These are phyloP conservation scores for Septoria petroselini DNA, from an alignment of 2,329 filamentous ascomycete species.

Conservation along the genomic window DNA sequence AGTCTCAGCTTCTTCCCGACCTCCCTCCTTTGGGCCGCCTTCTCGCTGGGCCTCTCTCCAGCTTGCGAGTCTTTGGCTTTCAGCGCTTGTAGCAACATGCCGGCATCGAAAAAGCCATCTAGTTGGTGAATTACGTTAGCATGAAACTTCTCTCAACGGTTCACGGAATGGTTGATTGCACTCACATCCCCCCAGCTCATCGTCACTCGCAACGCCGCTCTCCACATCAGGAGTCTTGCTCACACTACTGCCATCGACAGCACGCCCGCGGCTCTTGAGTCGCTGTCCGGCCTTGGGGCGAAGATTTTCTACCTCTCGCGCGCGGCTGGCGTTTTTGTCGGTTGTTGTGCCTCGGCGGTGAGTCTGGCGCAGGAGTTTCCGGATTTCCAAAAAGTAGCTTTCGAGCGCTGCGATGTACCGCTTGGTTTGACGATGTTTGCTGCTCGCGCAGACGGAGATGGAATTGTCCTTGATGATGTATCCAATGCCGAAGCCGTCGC, in stretches of 20 bases:
- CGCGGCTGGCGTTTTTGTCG: conserved; percentile 55
- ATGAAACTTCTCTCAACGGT: too few relatives aligned
- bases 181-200: conserved; percentile 92
- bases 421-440: conserved; percentile 89
- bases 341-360: conserved; percentile 54
- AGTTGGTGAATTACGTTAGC: conserved; percentile 12
- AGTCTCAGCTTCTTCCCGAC: conserved; percentile 72
- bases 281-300: conserved; percentile 44
- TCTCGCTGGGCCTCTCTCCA: conserved; percentile 50
- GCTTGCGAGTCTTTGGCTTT: conserved; percentile 60
- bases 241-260: conserved; percentile 50
- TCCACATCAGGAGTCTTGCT: conserved; percentile 35
- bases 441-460: conserved; percentile 86
- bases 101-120: conserved; percentile 98
- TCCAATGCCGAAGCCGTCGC: conserved; percentile 92
- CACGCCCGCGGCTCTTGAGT: conserved; percentile 68
- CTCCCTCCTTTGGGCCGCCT: conserved; percentile 62
- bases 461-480: conserved; percentile 98
- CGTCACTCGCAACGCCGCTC: conserved; percentile 70
- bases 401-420: conserved; percentile 88
- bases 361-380: conserved; percentile 74
- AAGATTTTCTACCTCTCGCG: conserved; percentile 59
- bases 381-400: conserved; percentile 84
- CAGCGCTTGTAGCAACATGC: conserved; percentile 86
- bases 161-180: conserved; percentile 33